A percentile compares a stretch with the other conserved stretches of the same genome.
Conservation (phyloP, 441 rosid genomes). For the Arabidopsis lyrata region DNA sequence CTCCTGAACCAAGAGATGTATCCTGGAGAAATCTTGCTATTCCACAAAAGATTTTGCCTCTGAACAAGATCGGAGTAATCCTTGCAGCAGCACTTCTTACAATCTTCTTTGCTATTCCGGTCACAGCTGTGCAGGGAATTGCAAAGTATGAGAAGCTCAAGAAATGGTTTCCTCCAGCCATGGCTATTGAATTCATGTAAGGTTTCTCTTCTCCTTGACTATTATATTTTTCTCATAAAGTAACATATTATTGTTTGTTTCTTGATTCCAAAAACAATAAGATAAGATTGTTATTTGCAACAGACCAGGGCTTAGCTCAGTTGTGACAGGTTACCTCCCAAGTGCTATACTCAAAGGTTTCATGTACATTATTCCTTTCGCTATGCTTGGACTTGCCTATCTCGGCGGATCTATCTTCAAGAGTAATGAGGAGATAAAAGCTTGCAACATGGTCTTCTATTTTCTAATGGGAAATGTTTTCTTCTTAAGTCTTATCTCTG, state of each 20-base stretch:
- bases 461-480: constrained; percentile 91
- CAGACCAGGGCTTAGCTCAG: constrained; percentile 92
- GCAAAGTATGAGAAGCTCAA: constrained; percentile 85
- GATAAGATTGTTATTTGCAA: constrained; percentile 30
- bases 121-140: constrained; percentile 95
- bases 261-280: constrained; percentile 13
- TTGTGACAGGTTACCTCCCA: constrained; percentile 91
- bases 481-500: constrained; percentile 88
- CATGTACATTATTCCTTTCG: constrained; percentile 72
- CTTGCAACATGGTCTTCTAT: constrained; percentile 95
- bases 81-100: constrained; percentile 80
- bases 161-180: constrained; percentile 92
- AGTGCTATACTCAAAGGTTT: constrained; percentile 89
- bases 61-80: constrained; percentile 68
- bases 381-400: constrained; percentile 80
- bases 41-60: constrained; percentile 59
- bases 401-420: constrained; percentile 73
- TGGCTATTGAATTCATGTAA: constrained; percentile 83
- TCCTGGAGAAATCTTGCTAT: constrained; percentile 78
- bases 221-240: constrained; percentile 2
- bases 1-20: constrained; percentile 90
- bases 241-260: neutral
- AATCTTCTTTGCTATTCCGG: constrained; percentile 86
- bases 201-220: constrained; percentile 18
- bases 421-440: constrained; percentile 87